Conservation (phyloP, 2,329 filamentous ascomycete genomes). For the Hawksworthiomyces lignivorus region DNA sequence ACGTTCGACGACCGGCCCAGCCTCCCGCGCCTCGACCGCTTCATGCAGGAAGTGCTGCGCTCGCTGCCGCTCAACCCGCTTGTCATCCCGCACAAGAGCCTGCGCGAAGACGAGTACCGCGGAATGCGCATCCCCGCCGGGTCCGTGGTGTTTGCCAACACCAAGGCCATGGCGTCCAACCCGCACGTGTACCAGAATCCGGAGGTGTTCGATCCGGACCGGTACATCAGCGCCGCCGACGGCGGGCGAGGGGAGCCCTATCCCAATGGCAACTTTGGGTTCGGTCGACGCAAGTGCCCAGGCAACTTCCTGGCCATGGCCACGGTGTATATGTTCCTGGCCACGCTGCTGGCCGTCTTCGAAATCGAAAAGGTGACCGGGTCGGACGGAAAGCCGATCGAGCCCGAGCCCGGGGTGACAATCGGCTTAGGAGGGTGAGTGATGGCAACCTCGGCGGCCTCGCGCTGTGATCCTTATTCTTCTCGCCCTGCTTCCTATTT, state of each 20-base stretch:
- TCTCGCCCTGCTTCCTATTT: neutral
- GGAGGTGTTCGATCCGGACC: constrained; percentile 37
- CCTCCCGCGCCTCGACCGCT: constrained; percentile 35
- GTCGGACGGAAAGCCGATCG: constrained; percentile 12
- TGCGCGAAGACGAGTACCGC: constrained; percentile 48
- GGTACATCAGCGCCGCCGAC: constrained; percentile 24
- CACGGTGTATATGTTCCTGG: constrained; percentile 33
- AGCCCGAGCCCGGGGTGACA: constrained; percentile 15
- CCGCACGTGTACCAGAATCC: constrained; percentile 32
- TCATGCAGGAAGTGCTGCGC: constrained; percentile 39
- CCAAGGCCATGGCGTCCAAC: constrained; percentile 37
- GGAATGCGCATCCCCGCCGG: constrained; percentile 52
- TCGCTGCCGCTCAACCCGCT: constrained; percentile 38
- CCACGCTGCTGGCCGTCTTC: constrained; percentile 27
- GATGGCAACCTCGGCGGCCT: too few relatives aligned
- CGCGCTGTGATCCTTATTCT: neutral
- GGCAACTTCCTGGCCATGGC: constrained; percentile 42
- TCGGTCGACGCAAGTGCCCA: constrained; percentile 42
- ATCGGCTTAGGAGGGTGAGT: constrained; percentile 17
- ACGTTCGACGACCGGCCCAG: constrained; percentile 34
- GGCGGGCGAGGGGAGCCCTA: constrained; percentile 32
- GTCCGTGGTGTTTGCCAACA: constrained; percentile 34
- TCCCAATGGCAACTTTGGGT: constrained; percentile 42
- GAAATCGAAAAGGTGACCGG: constrained; percentile 16
- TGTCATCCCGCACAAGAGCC: constrained; percentile 46